Percentiles rank a stretch among this genome's conserved stretches.
Evolutionary conservation across 73 alveolate species (phyloP).

Genomic region (Symbiodinium natans): DNA sequence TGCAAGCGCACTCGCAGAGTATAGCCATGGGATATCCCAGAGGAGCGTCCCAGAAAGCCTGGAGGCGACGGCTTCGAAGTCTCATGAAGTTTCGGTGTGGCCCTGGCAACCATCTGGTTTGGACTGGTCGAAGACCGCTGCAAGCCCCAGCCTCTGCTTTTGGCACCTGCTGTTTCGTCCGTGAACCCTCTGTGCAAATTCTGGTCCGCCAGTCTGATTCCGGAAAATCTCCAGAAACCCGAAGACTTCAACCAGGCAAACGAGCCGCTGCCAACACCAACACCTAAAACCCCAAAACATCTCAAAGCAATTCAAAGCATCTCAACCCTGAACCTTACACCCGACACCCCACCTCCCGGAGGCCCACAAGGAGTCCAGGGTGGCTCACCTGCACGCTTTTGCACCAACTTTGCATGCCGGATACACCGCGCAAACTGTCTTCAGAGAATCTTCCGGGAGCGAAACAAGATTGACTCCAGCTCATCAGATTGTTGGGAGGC

Average conservation of each 20-base stretch:
- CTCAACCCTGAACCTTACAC: too few species aligned
- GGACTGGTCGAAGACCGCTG: too few species aligned
- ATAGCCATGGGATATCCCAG: conserved; percentile 74
- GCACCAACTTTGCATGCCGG: too few species aligned
- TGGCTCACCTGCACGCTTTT: background rate
- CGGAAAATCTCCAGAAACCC: background rate
- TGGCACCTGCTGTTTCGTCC: background rate
- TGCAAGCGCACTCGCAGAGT: conserved; percentile 26
- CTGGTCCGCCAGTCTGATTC: background rate
- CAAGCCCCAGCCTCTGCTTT: too few species aligned
- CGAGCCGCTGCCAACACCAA: background rate
- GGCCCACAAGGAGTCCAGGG: background rate
- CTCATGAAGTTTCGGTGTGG: too few species aligned
- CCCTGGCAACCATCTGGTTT: too few species aligned
- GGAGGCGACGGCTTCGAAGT: background rate
- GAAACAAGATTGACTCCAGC: too few species aligned
- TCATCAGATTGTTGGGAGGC: too few species aligned
- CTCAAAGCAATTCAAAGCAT: too few species aligned
- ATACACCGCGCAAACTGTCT: too few species aligned
- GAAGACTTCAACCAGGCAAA: background rate
- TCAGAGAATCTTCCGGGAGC: too few species aligned
- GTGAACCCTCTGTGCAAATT: background rate
- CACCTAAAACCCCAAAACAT: background rate
- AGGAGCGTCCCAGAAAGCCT: conserved; percentile 83
- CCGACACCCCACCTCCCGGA: background rate